Conservation (phyloP, 2,329 filamentous ascomycete species). For the Colletotrichum melonis region DNA sequence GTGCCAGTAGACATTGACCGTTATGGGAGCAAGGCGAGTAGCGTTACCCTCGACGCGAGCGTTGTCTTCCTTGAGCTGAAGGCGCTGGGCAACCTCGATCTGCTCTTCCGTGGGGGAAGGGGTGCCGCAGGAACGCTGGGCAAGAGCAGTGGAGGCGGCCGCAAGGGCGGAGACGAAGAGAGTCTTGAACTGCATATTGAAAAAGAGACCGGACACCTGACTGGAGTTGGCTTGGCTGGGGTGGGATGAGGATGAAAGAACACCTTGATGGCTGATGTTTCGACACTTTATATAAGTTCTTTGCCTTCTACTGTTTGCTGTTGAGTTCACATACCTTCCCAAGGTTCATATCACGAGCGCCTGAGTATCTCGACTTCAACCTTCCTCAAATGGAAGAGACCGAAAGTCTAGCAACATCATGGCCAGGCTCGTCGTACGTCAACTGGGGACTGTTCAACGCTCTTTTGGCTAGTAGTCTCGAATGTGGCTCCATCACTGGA, state of each 20-base stretch:
- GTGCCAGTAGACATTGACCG: conserved; percentile 54
- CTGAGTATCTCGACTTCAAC: not conserved
- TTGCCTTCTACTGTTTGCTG: not conserved
- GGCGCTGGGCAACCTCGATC: conserved; percentile 22
- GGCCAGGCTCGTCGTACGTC: not conserved
- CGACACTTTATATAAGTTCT: conserved; percentile 21
- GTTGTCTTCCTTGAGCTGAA: conserved; percentile 29
- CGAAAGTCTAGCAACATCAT: not conserved
- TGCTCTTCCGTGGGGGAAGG: conserved; percentile 27
- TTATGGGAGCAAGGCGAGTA: conserved; percentile 40
- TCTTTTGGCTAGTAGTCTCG: not conserved
- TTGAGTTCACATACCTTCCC: not conserved
- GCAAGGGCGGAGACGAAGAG: conserved; percentile 30
- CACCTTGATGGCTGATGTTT: conserved; percentile 26
- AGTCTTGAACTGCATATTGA: conserved; percentile 32
- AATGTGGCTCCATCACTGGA: not conserved
- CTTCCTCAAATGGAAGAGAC: conserved; percentile 26
- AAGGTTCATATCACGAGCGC: not conserved
- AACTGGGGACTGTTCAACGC: conserved; percentile 17
- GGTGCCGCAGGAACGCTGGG: conserved; percentile 33
- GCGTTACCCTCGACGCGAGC: conserved; percentile 35
- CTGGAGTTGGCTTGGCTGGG: conserved; percentile 14
- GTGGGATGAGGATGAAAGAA: not conserved
- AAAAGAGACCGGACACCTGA: conserved; percentile 16
- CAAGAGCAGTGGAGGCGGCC: conserved; percentile 27